Evolutionary conservation across 768 basidiomycete genomes (phyloP).

Genomic region (Peribolospora kevripleyi): DNA sequence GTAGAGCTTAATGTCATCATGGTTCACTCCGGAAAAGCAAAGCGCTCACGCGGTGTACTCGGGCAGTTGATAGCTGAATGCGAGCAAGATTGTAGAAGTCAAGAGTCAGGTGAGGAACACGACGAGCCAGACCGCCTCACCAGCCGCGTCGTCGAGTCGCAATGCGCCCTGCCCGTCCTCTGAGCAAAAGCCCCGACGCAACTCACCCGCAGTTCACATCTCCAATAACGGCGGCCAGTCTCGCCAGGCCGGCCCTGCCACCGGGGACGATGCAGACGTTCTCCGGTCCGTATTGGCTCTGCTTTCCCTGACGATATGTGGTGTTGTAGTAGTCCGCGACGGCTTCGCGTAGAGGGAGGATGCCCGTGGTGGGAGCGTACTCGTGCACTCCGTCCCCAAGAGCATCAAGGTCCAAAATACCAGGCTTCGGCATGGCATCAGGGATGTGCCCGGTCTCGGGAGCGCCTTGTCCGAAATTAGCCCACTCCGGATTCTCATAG

Average conservation of each 20-base stretch:
- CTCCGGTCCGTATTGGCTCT: slow-evolving; percentile 64
- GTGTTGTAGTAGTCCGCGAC: slow-evolving; percentile 75
- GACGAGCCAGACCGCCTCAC: too few species aligned
- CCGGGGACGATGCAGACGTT: slow-evolving; percentile 74
- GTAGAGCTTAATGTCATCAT: too few species aligned
- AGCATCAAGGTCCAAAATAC: slow-evolving; percentile 34
- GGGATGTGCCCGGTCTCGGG: slow-evolving; percentile 61
- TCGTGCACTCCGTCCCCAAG: slow-evolving; percentile 26
- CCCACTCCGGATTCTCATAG: slow-evolving; percentile 11
- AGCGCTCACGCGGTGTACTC: slow-evolving; percentile 61
- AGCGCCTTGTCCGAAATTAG: slow-evolving; percentile 34
- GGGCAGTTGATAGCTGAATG: slow-evolving; percentile 27
- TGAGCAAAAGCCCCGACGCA: too few species aligned
- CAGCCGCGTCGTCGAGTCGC: too few species aligned
- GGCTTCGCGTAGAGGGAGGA: slow-evolving; percentile 62
- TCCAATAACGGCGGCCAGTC: slow-evolving; percentile 73
- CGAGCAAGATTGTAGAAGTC: background rate
- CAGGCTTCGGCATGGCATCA: slow-evolving; percentile 40
- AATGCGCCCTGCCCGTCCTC: too few species aligned
- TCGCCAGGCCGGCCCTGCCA: slow-evolving; percentile 55
- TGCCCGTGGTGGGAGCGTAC: slow-evolving; percentile 79
- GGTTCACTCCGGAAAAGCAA: background rate
- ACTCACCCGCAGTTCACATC: slow-evolving; percentile 46
- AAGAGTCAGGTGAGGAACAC: background rate
- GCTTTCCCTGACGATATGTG: slow-evolving; percentile 57